Base-by-base conservation (phyloP, 2,329 filamentous ascomycete species). In the Exophiala phaeomuriformis region DNA sequence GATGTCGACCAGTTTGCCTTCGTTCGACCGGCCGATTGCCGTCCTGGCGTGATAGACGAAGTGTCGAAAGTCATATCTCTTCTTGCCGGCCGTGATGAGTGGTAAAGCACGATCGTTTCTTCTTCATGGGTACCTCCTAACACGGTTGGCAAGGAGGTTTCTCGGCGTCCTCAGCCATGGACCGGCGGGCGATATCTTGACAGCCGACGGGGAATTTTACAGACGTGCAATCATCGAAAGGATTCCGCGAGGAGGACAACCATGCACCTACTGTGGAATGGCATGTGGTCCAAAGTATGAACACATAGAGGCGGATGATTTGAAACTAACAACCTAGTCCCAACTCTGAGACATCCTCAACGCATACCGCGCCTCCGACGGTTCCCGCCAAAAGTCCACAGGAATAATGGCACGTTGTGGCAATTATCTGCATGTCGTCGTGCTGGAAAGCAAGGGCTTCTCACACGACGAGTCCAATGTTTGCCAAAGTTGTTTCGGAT, bases 221-320 rank as follows among this genome's bases (percentile, higher is more conserved):
- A 41, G 55, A 50, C 40, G 52, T 29, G 55, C 55, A 30, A 32
- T 58, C 10, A 49, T 55, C 31, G 56, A 58, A 44, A 53, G 35
- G 28, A 35, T 56, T 8, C 10, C 49, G 12, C 35, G n/a, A 9
- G 12, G 27, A 29, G 32, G 31, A 32, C 49, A 53, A 28, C 9
- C 49, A 3, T 58, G 55, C 27, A 40, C 30, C 19, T 6, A 31
- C 32, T 57, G 54, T 46, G 51, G 54, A 67, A 49, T 67, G 65
- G 58, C 10, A 49, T 59, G 39, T 68, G 65, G 8, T 64, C 64
- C 45, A n/a, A 48, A 35, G 49, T 52, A 44, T 8, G 48, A 9
- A 5, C 7, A 10, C 29, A 28, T n/a, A 41, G 7, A n/a, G 42
- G 30, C 19, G 10, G 10, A 45, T 4, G n/a, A 7, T 36, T 29